Evolutionary conservation across 345 rosid genomes (phyloP).

Genomic region (Ceriops tagal): DNA sequence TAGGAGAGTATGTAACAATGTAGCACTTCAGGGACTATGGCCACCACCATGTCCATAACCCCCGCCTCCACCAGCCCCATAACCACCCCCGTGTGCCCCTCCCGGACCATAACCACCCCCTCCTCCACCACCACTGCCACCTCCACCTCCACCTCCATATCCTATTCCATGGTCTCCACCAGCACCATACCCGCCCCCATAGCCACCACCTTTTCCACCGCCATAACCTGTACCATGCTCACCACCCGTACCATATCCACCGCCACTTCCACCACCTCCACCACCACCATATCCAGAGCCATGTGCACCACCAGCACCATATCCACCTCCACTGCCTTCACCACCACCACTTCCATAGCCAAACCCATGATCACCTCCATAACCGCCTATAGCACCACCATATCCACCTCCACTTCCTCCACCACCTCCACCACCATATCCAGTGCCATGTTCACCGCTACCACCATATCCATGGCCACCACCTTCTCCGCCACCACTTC

Average conservation of each 20-base stretch:
- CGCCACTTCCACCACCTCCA: conserved; percentile 17
- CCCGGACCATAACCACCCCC: conserved; percentile 38
- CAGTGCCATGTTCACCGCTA: conserved; percentile 11
- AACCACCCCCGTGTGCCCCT: conserved; percentile 29
- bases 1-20: not conserved
- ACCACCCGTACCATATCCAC: conserved; percentile 13
- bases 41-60: conserved; percentile 32
- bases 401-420: conserved; percentile 13
- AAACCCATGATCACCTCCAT: not conserved
- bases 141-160: conserved; percentile 24
- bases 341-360: conserved; percentile 14
- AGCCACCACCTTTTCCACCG: no score
- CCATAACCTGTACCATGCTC: not conserved
- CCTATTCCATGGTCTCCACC: conserved; percentile 39
- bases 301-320: conserved; percentile 7
- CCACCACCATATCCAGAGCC: conserved; percentile 20
- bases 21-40: conserved; percentile 28
- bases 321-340: conserved; percentile 3
- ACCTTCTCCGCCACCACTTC: conserved; percentile 8
- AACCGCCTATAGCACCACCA: conserved; percentile 15
- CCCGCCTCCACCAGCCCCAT: not conserved
- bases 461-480: conserved; percentile 8
- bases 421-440: conserved; percentile 8
- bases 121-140: conserved; percentile 33
- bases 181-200: conserved; percentile 7